Percentiles rank a stretch among this genome's conserved stretches.
Evolutionary conservation across 345 rosid genomes (phyloP).

Genomic region (Stellera chamaejasme): DNA sequence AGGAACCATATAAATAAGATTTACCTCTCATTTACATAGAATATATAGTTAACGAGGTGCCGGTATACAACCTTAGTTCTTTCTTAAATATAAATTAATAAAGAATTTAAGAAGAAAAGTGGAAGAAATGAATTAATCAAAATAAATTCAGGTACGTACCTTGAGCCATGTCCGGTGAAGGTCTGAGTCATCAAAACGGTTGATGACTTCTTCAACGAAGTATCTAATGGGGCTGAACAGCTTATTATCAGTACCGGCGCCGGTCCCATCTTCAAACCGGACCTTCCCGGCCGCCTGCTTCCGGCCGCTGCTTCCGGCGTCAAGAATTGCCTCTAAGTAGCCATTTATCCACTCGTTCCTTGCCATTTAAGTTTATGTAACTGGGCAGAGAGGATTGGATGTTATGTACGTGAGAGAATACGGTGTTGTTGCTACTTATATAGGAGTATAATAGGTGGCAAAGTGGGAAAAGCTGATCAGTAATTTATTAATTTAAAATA

Average conservation of each 20-base stretch:
- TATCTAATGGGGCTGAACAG: constrained; percentile 69
- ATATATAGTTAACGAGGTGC: no score
- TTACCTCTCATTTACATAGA: no score
- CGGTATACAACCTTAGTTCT: neutral
- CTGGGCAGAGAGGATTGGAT: no score
- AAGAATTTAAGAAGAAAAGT: neutral
- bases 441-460: no score
- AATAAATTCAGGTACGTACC: constrained; percentile 22
- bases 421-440: no score
- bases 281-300: constrained; percentile 28
- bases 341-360: constrained; percentile 90
- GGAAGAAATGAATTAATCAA: neutral
- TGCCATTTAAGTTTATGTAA: constrained; percentile 32
- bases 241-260: constrained; percentile 3
- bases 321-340: constrained; percentile 80
- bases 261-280: constrained; percentile 18
- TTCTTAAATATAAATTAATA: neutral
- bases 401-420: no score
- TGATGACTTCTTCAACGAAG: constrained; percentile 83
- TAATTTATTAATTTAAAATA: no score
- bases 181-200: constrained; percentile 76
- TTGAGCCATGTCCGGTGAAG: constrained; percentile 87
- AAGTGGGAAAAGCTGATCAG: no score
- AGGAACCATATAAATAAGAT: no score
- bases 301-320: constrained; percentile 52